Evolutionary conservation across 2,329 filamentous ascomycete genomes (phyloP).

Genomic region (Tolypocladium sp.): DNA sequence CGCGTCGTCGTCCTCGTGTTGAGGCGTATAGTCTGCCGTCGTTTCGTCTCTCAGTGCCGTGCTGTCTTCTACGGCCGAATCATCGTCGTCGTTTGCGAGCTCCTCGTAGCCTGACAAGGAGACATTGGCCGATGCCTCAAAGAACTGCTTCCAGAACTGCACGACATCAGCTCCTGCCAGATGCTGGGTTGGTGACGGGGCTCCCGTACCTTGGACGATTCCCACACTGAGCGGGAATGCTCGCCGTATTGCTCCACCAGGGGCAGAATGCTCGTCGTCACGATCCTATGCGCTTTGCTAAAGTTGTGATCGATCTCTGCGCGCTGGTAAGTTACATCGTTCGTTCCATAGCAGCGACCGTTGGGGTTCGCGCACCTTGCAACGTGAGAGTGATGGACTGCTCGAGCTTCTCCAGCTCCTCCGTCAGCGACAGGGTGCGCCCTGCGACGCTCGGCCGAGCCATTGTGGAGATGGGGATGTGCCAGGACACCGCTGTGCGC

Average conservation of each 20-base stretch:
- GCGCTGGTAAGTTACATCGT: neutral
- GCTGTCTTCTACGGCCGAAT: constrained; percentile 38
- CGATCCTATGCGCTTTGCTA: constrained; percentile 90
- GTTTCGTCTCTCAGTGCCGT: constrained; percentile 48
- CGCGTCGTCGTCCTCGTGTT: constrained; percentile 27
- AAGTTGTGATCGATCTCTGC: constrained; percentile 98
- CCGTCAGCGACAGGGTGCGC: constrained; percentile 67
- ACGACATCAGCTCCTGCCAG: neutral
- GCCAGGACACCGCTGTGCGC: neutral
- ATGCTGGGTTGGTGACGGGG: neutral
- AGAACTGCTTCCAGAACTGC: constrained; percentile 99
- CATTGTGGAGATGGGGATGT: constrained; percentile 24
- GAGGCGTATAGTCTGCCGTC: constrained; percentile 37
- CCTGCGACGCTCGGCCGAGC: constrained; percentile 37
- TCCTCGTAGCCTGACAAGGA: constrained; percentile 94
- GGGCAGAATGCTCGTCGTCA: constrained; percentile 86
- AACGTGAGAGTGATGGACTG: constrained; percentile 94
- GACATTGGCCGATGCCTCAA: constrained; percentile 95
- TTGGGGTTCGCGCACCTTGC: constrained; percentile 52
- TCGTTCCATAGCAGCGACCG: constrained; percentile 1
- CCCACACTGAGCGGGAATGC: constrained; percentile 90
- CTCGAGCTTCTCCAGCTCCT: constrained; percentile 91
- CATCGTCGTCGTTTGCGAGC: constrained; percentile 58
- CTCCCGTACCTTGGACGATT: constrained; percentile 71
- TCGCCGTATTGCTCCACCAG: constrained; percentile 93